Conservation (phyloP, 140 eudicot genomes). For the Anethum foeniculum region DNA sequence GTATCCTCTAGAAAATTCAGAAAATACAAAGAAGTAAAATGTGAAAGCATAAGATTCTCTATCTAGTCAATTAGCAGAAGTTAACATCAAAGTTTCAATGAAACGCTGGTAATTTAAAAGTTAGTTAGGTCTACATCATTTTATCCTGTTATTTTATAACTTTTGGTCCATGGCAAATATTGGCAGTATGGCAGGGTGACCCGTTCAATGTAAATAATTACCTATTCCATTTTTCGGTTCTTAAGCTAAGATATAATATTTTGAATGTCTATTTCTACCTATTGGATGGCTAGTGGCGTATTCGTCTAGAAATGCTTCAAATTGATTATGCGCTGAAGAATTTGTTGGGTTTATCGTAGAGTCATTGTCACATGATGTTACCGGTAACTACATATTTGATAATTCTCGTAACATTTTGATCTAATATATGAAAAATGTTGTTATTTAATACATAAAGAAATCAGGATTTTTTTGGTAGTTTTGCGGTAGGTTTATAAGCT, state of each 20-base stretch:
- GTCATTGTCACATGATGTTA: neutral
- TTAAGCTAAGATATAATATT: neutral
- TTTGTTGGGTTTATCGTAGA: neutral
- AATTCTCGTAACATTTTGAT: too few species aligned
- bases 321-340: neutral
- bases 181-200: neutral
- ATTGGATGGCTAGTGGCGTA: neutral
- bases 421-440: too few species aligned
- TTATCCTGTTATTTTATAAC: neutral
- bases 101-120: neutral
- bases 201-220: neutral
- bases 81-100: conserved; percentile 1
- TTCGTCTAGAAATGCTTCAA: neutral
- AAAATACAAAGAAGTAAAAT: neutral
- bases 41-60: conserved; percentile 2
- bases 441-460: too few species aligned
- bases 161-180: neutral
- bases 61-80: neutral
- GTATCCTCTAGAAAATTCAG: neutral
- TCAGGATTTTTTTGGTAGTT: too few species aligned
- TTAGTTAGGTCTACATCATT: neutral
- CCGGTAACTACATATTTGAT: too few species aligned
- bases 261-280: neutral
- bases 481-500: too few species aligned
- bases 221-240: neutral